Conservation (phyloP, 2,329 filamentous ascomycete species). For the Onygenales sp. region DNA sequence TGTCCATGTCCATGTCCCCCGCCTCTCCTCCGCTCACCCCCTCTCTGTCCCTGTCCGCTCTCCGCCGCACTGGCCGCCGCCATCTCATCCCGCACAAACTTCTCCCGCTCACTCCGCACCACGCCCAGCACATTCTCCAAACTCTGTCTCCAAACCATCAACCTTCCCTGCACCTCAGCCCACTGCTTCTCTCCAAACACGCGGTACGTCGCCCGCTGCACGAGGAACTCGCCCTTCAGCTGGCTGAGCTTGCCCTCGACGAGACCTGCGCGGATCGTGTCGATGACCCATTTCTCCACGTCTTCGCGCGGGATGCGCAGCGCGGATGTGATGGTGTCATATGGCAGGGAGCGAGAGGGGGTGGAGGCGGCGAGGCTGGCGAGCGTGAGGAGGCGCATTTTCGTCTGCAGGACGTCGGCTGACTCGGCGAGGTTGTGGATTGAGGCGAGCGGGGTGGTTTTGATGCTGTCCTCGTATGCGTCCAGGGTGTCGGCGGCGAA, state of each 20-base stretch:
- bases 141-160: constrained; percentile 85
- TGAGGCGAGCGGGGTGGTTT: constrained; percentile 39
- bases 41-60: constrained; percentile 18
- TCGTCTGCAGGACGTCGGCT: constrained; percentile 72
- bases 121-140: constrained; percentile 69
- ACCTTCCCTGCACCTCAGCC: constrained; percentile 79
- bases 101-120: constrained; percentile 70
- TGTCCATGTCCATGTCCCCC: constrained; percentile 14
- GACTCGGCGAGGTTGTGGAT: constrained; percentile 79
- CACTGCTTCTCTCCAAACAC: constrained; percentile 98
- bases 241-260: constrained; percentile 96
- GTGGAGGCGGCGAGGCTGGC: constrained; percentile 78
- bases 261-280: constrained; percentile 89
- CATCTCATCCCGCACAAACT: constrained; percentile 58
- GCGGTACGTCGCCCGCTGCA: constrained; percentile 92
- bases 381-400: constrained; percentile 93
- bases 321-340: constrained; percentile 71
- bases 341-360: constrained; percentile 78
- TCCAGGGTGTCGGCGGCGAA: constrained; percentile 91
- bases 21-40: constrained; percentile 23
- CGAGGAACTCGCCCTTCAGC: constrained; percentile 82
- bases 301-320: constrained; percentile 75
- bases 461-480: constrained; percentile 90
- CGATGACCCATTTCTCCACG: constrained; percentile 97
- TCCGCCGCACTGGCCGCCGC: constrained; percentile 52